A percentile compares a stretch with the other conserved stretches of the same genome.
phyloP scores from a whole-genome alignment of 1,284 basidiomycete genomes.

The Malassezia arunalokei region DNA sequence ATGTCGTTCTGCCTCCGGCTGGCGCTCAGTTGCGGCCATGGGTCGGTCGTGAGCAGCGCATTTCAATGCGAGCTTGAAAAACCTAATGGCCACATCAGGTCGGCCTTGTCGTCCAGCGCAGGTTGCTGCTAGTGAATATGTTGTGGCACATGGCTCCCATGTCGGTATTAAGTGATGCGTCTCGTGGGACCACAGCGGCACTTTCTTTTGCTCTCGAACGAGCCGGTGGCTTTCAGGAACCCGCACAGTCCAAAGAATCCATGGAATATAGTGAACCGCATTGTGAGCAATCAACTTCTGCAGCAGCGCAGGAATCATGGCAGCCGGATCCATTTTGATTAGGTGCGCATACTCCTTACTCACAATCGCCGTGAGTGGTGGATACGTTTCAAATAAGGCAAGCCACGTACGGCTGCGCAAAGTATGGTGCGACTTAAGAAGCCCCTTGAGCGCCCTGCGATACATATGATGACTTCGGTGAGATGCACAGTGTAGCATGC shows the following conservation, averaged over 20 bases:
- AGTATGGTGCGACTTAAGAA: background rate
- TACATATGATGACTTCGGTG: background rate
- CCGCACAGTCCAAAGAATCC: background rate
- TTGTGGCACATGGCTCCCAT: background rate
- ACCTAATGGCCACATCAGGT: background rate
- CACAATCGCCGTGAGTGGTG: background rate
- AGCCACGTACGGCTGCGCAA: background rate
- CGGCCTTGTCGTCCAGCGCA: conserved; percentile 3
- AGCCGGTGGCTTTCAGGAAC: background rate
- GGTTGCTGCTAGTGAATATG: conserved; percentile 3
- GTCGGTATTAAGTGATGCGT: too few relatives aligned
- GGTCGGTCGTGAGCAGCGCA: background rate
- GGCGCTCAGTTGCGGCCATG: too few relatives aligned
- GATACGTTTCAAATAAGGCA: background rate
- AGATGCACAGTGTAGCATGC: background rate
- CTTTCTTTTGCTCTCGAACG: too few relatives aligned
- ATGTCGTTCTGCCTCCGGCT: background rate
- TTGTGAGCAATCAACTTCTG: background rate
- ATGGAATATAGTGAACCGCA: background rate
- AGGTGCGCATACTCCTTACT: background rate
- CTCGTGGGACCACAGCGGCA: too few relatives aligned
- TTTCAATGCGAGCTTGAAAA: background rate
- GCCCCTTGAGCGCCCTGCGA: background rate
- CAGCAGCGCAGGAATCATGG: conserved; percentile 3
- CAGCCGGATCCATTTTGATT: background rate